phyloP scores from a whole-genome alignment of 257 asterid species.

The Solanum pinnatisectum region DNA sequence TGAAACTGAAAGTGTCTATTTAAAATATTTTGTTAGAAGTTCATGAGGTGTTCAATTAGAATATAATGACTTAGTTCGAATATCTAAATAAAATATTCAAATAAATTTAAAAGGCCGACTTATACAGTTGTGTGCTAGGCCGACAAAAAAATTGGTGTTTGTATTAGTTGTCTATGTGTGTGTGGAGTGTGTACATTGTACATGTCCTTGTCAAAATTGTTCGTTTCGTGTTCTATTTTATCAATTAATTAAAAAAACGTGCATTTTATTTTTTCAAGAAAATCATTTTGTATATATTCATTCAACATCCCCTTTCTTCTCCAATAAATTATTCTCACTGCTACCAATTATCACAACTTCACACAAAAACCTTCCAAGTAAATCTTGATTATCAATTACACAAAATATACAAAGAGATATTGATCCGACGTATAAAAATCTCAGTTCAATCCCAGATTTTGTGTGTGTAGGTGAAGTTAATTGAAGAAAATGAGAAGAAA shows the following conservation, averaged over 20 bases:
- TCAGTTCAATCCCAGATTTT: no score
- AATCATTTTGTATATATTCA: not conserved
- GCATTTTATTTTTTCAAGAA: not conserved
- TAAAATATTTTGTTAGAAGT: no score
- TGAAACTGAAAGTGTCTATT: no score
- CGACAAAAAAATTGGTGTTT: no score
- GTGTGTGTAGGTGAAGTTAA: not conserved
- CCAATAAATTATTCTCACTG: no score
- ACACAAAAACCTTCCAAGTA: not conserved
- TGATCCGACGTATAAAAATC: no score
- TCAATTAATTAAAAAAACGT: not conserved
- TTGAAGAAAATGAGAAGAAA: slow-evolving; percentile 11
- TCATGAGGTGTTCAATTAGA: no score
- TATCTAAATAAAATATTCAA: no score
- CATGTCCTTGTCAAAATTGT: not conserved
- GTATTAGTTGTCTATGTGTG: not conserved
- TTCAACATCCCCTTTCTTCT: not conserved
- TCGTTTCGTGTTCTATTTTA: not conserved
- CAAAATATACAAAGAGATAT: no score
- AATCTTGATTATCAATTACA: not conserved
- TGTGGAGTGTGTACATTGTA: no score
- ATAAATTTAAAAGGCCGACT: not conserved
- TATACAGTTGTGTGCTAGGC: not conserved
- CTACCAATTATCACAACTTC: not conserved
- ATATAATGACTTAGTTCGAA: no score